Evolutionary conservation across 108 stramenopile species (phyloP), one percentile per base, ranked within the genome.

Genomic region (Cafeteria roenbergensis): DNA sequence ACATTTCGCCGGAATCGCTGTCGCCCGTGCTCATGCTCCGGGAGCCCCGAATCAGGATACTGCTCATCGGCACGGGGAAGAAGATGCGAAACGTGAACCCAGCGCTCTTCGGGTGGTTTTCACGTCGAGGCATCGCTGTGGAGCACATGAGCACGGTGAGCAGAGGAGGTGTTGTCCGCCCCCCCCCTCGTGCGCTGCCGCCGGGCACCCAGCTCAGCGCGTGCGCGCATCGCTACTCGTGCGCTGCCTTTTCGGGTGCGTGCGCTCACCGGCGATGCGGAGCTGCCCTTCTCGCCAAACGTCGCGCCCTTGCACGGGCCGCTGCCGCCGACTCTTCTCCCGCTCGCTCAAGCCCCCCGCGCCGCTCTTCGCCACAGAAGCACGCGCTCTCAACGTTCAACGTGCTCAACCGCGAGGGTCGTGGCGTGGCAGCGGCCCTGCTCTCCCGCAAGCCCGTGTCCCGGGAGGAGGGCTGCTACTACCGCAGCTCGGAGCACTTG

Each of bases 371-470:
- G n/a, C n/a, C n/a, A n/a, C n/a, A n/a, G n/a, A n/a, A n/a, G n/a
- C 9, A 61, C 29, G 59, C 59, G 22, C 2, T 61, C 21, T 6
- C 59, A 9, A 61, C 59, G 17, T 61, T 61, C 37, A 61, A 61
- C 37, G 59, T 61, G 34, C 59, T 61, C 17, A 32, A 28, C 22
- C 59, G 30, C 17, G 59, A 61, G 37, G 59, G 30, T 21, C 17
- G 59, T 2, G 17, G 17, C 22, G 59, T 27, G 21, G 59, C 59
- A 2, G 59, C 59, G 3, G 59, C 59, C 34, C 59, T 61, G 36
- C n/a, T 61, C 20, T 61, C 36, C n/a, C 17, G 59, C 22, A 28
- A 35, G 59, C 36, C 34, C 36, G 17, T 17, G 12, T 12, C 42
- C 42, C 42, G 12, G 12, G 17, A 48, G 42, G 17, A 12, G 42